phyloP scores from a whole-genome alignment of 140 eudicot species.

The Anethum foeniculum region DNA sequence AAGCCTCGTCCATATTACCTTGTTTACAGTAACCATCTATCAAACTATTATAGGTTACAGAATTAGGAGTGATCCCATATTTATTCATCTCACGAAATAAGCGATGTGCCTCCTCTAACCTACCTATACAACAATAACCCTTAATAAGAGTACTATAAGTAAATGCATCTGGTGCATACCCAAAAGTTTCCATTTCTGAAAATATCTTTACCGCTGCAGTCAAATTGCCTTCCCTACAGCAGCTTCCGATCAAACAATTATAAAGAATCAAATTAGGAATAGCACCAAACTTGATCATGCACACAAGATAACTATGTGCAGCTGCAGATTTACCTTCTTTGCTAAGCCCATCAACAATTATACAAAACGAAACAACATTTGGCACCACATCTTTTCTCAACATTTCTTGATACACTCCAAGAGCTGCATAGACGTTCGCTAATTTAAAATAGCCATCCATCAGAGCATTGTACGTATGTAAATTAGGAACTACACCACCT shows the following conservation, averaged over 20 bases:
- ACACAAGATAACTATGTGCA: constrained; percentile 46
- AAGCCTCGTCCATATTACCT: constrained; percentile 58
- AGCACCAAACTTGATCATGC: constrained; percentile 60
- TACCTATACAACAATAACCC: constrained; percentile 47
- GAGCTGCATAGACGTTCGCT: constrained; percentile 37
- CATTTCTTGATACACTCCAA: constrained; percentile 46
- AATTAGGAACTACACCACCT: constrained; percentile 40
- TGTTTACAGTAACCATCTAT: constrained; percentile 51
- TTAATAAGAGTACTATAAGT: constrained; percentile 61
- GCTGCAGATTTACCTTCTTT: constrained; percentile 39
- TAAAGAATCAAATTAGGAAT: constrained; percentile 53
- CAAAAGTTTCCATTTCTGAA: constrained; percentile 48
- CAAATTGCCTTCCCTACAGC: constrained; percentile 40
- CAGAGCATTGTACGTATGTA: constrained; percentile 53
- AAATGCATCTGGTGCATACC: constrained; percentile 45
- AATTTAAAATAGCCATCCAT: constrained; percentile 73
- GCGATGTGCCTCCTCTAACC: constrained; percentile 46
- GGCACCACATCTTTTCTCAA: constrained; percentile 36
- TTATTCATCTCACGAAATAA: constrained; percentile 44
- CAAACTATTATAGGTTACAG: constrained; percentile 56
- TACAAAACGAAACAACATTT: constrained; percentile 58
- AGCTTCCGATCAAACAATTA: constrained; percentile 65
- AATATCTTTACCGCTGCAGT: constrained; percentile 36
- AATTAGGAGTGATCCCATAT: constrained; percentile 35
- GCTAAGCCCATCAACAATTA: constrained; percentile 43